A percentile compares a stretch with the other conserved stretches of the same genome.
These are phyloP conservation scores for Fusarium mangiferae DNA, from an alignment of 2,329 filamentous ascomycete species.

Conservation along the genomic window DNA sequence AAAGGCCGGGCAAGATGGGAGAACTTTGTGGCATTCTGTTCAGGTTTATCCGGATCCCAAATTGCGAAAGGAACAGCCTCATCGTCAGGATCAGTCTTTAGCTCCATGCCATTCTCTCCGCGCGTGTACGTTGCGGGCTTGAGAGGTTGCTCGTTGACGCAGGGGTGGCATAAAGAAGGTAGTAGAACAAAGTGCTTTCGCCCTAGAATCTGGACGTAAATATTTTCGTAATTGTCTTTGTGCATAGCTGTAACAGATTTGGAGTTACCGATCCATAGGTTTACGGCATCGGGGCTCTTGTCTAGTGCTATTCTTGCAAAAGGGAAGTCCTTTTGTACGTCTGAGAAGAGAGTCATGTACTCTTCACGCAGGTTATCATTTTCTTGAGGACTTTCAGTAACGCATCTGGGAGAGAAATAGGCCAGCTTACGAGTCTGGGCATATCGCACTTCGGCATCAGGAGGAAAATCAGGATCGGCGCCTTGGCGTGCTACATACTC, in stretches of 20 bases:
- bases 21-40: conserved; percentile 62
- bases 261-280: conserved; percentile 84
- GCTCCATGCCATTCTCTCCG: conserved; percentile 38
- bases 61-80: conserved; percentile 71
- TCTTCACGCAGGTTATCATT: conserved; percentile 84
- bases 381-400: conserved; percentile 57
- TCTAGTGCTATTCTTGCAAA: conserved; percentile 79
- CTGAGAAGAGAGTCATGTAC: conserved; percentile 70
- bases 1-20: conserved; percentile 70
- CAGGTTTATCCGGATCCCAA: conserved; percentile 77
- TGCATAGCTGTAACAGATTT: conserved; percentile 77
- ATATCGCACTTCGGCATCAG: conserved; percentile 68
- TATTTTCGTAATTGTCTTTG: conserved; percentile 87
- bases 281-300: conserved; percentile 76
- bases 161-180: conserved; percentile 75
- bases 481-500: conserved; percentile 70
- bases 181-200: conserved; percentile 80
- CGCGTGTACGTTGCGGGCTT: conserved; percentile 67
- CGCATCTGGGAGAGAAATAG: neutral
- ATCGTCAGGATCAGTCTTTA: conserved; percentile 49
- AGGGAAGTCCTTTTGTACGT: conserved; percentile 72
- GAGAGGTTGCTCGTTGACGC: conserved; percentile 72
- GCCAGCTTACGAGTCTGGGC: conserved; percentile 74
- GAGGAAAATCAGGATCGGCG: conserved; percentile 47
- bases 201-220: conserved; percentile 81